Base-by-base conservation (phyloP, 2,329 filamentous ascomycete genomes). In the Aspergillaceae sp. region DNA sequence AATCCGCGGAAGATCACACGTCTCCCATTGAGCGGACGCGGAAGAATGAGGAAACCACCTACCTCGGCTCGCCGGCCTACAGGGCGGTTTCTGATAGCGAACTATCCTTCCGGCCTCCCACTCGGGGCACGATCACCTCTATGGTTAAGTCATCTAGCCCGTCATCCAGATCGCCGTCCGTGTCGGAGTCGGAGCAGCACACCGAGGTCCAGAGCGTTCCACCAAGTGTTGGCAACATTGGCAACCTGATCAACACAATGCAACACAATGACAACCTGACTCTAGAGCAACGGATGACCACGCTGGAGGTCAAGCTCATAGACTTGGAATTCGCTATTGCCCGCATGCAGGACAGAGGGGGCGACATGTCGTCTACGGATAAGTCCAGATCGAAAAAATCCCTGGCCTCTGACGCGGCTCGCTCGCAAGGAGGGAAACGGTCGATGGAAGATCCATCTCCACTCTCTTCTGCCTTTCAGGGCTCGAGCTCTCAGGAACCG, bases 301-400 rank as follows among this genome's bases (percentile, higher is more conserved):
- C 72, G 0, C 56, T 75, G 5, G 72, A 75, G 49, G 72, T 75
- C 26, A 75, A 75, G 49, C 56, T 74, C 42, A 73, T 74, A 51
- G 72, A 74, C 41, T 61, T 75, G 4, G 72, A 75, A 51, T 72
- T 72, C 46, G 72, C 72, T 4, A 70, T 75, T 48, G 69, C 71
- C 1, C 69, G 72, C 44, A 63, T 75, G 48, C 72, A 74, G 52
- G 66, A 61, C 41, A 60, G 53, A 29, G 52, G 59, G 8, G 47
- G 56, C 34, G 56, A 56, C 26, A 50, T 52, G 4, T 40, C 41
- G 27, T 49, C 42, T 37, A 51, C 47, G 30, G 51, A 55, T 11
- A 43, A 43, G 9, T 42, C 49, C 28, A 48, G 46, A 3, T 51
- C 48, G 9, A 53, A 54, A 8, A 56, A 49, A 29, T 34, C 51